phyloP scores from a whole-genome alignment of 2,329 filamentous ascomycete genomes.

The Verticillium zaregamsianum region DNA sequence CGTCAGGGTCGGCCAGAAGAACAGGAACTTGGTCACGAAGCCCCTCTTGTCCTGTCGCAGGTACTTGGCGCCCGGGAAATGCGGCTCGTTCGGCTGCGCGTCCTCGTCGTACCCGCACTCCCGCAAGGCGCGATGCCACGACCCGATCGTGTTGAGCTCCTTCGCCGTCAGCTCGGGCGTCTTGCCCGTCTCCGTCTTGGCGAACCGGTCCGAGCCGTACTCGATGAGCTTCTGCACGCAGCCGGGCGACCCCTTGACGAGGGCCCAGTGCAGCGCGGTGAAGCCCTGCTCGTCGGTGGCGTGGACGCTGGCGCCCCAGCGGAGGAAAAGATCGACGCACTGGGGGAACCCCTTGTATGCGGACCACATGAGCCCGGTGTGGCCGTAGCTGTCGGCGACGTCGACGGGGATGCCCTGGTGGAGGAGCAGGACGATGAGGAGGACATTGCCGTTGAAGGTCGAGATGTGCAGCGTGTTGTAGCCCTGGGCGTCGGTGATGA shows the following conservation, averaged over 20 bases:
- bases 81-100: slow-evolving; percentile 64
- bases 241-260: slow-evolving; percentile 85
- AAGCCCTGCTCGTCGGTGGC: slow-evolving; percentile 88
- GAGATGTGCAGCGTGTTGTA: slow-evolving; percentile 98
- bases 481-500: slow-evolving; percentile 88
- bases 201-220: slow-evolving; percentile 91
- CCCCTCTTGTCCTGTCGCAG: slow-evolving; percentile 72
- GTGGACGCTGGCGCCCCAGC: slow-evolving; percentile 94
- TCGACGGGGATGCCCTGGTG: slow-evolving; percentile 96
- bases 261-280: slow-evolving; percentile 91
- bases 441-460: slow-evolving; percentile 93
- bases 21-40: slow-evolving; percentile 82
- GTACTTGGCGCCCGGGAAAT: slow-evolving; percentile 68
- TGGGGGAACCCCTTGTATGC: slow-evolving; percentile 95
- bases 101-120: slow-evolving; percentile 82
- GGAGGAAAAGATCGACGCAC: slow-evolving; percentile 86
- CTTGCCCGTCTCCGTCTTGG: slow-evolving; percentile 84
- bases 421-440: slow-evolving; percentile 81
- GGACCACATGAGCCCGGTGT: slow-evolving; percentile 97
- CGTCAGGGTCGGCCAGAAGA: slow-evolving; percentile 80
- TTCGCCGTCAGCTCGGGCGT: slow-evolving; percentile 79
- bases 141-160: slow-evolving; percentile 80
- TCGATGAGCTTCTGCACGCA: slow-evolving; percentile 94
- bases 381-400: slow-evolving; percentile 80
- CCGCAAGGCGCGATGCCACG: slow-evolving; percentile 78